Evolutionary conservation across 257 asterid species (phyloP), one percentile per base, ranked within the genome.

Genomic region (Solanum pinnatisectum): DNA sequence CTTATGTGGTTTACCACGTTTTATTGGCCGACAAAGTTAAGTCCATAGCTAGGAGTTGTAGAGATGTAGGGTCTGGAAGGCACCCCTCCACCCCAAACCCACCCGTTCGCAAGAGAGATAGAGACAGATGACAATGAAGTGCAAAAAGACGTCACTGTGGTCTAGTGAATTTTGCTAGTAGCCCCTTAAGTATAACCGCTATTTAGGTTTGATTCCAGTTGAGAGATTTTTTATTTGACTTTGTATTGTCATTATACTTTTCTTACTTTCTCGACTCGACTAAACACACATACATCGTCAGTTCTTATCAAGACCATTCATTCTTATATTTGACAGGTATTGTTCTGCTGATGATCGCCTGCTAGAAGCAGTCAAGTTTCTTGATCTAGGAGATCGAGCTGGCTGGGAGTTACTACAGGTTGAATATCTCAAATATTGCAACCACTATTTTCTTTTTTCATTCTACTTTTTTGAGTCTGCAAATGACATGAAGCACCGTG

Each of bases 331-430:
- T 39, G 67, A 5, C 93, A 96, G 98, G 88, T 96, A 96, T 88
- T 95, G 98, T 90, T 92, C 86, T 70, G 98, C 98, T 60, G 98
- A 96, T 90, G 98, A 96, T 42, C 92, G 96, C 25, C 90, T 94
- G 86, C 59, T 89, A 42, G 98, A 95, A 94, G 96, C 96, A 16
- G 98, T 96, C 87, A 92, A 92, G 44, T 96, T 94, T 90, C 93
- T 96, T 33, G 99, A 96, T 90, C 93, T 93, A 37, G 96, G 95
- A 20, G 84, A 86, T 81, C 94, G 95, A 87, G 96, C 98, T 30
- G 99, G 98, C 20, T 96, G 98, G 99, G 98, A 94, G 92, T 89
- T 96, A 81, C 95, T 95, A 42, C 98, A 95, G 98, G 99, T 96
- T 89, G 87, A 72, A 59, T 59, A 86, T 72, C 68, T 77, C 79